Evolutionary conservation across 805 yeast genomes (phyloP), one percentile per base, ranked within the genome.

Genomic region (Clavispora phyllophila): DNA sequence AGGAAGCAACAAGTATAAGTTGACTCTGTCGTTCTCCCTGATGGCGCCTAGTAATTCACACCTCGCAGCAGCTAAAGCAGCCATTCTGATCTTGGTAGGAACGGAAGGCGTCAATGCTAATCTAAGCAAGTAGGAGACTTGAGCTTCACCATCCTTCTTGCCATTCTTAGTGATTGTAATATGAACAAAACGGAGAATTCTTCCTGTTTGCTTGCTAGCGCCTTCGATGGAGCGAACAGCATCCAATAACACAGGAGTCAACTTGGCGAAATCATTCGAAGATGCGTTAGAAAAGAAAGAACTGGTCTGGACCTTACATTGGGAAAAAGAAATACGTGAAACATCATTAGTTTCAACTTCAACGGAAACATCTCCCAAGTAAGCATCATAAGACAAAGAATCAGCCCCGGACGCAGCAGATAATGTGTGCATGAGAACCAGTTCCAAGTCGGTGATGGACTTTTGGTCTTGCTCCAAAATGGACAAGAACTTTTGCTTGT

Each of bases 361-460:
- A 17, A 40, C 37, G 5, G 38, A 39, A 6, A 35, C 35, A 19
- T 41, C 42, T 12, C 41, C 40, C 36, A 29, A 40, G 43, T 44
- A 44, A 17, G 41, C 48, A 24, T 40, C 46, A 27, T 44, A 39
- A 18, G 58, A 66, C 9, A 64, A 55, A 19, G 62, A 66, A 13
- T 57, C 53, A 14, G 56, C 55, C 8, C 57, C 48, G 15, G 55
- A 47, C 10, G 50, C 53, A 4, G 8, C 19, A 22, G 62, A 53
- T 40, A 88, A 62, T 0, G 90, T 81, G 1, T 84, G 73, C 63
- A 87, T 85, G 36, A 87, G 65, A 41, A 75, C 72, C 71, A 88
- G 76, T 65, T 70, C 75, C 51, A 70, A 62, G 19, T 66, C 73
- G 15, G 58, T 47, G 20, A 69, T 36, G 19, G 55, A 52, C 36